Base-by-base conservation (phyloP, 495 filamentous ascomycete genomes). In the Talaromyces trachyspermus region DNA sequence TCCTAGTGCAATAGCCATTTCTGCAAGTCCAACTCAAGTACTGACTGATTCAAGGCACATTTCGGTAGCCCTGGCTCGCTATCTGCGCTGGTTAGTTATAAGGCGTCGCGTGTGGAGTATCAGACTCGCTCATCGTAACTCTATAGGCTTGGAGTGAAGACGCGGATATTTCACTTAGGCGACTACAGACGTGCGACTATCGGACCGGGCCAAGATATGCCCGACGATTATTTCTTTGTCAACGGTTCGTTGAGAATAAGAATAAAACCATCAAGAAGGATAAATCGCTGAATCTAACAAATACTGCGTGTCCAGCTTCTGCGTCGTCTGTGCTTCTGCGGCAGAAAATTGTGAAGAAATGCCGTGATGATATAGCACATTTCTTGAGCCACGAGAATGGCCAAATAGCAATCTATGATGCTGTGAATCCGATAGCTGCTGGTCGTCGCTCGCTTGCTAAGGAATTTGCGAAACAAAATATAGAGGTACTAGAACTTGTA, bases 361-460 rank as follows among this genome's bases (percentile, higher is more conserved):
- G 94, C 55, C 81, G 91, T 41, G 90, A 97, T 62, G 94, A 99
- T 56, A 94, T 99, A 26, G 95, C 95, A 49, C 83, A 85, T 47
- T 99, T 95, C 69, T 71, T 99, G 29, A 89, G 95, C 52, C 82
- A 95, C 53, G 94, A 97, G 57, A 97, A 96, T 56, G 94, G 94
- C 10, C 94, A 99, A 56, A 89, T 99, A 43, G 94, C 94, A 32
- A 97, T 99, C 43, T 99, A 97, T 57, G 94, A 99, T 70, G 92
- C 94, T 20, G 94, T 99, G n/a, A 97, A 97, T 57, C 88, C 90
- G 9, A 77, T 91, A 17, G 79, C 86, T 19, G 76, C 77, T 42
- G 90, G 89, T n/a, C 81, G 94, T 25, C 78, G 83, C 49, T 82
- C 90, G 5, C 72, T 99, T 7, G 90, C 89, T 0, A 94, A 94